Evolutionary conservation across 2,329 filamentous ascomycete genomes (phyloP).

Genomic region (Ascochyta pisi): DNA sequence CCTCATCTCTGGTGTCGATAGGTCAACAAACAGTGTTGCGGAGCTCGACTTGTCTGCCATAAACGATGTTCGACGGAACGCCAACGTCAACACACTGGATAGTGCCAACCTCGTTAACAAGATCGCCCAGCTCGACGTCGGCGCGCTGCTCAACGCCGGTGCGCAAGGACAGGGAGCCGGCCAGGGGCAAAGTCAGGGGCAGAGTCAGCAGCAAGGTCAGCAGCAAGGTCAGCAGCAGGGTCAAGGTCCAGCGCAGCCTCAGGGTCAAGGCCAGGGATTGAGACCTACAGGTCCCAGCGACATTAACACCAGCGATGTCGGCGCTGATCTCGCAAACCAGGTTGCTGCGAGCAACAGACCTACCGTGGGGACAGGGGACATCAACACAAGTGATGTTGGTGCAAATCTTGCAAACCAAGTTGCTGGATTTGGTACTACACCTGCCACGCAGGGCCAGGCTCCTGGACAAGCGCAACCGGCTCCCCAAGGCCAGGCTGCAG

Average conservation of each 20-base stretch:
- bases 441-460: conserved; percentile 15
- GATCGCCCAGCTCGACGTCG: conserved; percentile 27
- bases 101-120: conserved; percentile 20
- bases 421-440: conserved; percentile 22
- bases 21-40: conserved; percentile 21
- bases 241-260: conserved; percentile 11
- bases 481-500: conserved; percentile 7
- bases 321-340: conserved; percentile 28
- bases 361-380: conserved; percentile 17
- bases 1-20: conserved; percentile 32
- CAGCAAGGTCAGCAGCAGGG: conserved; percentile 7
- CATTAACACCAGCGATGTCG: conserved; percentile 20
- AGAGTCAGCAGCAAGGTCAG: conserved; percentile 5
- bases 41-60: conserved; percentile 20
- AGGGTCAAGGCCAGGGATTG: conserved; percentile 7
- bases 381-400: conserved; percentile 18
- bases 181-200: conserved; percentile 9
- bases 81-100: conserved; percentile 18
- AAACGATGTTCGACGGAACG: conserved; percentile 14
- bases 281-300: conserved; percentile 15
- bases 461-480: conserved; percentile 7
- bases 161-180: conserved; percentile 20
- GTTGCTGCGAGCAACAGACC: conserved; percentile 21
- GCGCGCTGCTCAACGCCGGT: conserved; percentile 27
- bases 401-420: conserved; percentile 29